A percentile compares a stretch with the other conserved stretches of the same genome.
These are phyloP conservation scores for Oryza glumipatula DNA, from an alignment of 176 grass and related monocot species.

Conservation along the genomic window DNA sequence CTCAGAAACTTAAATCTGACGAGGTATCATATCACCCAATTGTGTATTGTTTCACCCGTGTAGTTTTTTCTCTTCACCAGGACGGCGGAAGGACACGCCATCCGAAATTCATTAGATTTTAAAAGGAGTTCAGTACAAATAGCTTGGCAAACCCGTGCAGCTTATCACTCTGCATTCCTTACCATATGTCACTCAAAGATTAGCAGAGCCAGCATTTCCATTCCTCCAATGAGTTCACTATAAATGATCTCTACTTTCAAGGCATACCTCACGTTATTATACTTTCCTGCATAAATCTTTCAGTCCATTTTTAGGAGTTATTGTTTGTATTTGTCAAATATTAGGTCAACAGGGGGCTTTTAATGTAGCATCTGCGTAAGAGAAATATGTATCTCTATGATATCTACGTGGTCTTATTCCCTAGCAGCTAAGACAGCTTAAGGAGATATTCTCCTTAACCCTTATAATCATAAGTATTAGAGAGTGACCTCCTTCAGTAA, in stretches of 20 bases:
- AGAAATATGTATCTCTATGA: not conserved
- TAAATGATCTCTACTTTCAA: not conserved
- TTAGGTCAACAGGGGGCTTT: not conserved
- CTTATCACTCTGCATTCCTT: constrained; percentile 20
- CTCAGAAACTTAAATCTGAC: constrained; percentile 43
- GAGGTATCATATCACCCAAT: constrained; percentile 49
- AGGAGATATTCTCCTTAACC: not conserved
- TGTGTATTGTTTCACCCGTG: not conserved
- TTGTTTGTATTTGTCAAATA: not conserved
- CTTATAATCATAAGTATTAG: not conserved
- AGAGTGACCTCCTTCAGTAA: not conserved
- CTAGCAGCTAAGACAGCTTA: not conserved
- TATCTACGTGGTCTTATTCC: not conserved
- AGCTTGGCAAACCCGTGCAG: not conserved
- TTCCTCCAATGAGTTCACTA: not conserved
- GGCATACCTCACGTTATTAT: not conserved
- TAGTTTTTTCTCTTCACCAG: too few relatives aligned
- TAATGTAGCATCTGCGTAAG: not conserved
- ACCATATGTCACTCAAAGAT: not conserved
- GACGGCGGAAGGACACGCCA: too few relatives aligned
- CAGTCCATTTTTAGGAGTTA: not conserved
- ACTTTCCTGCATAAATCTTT: not conserved
- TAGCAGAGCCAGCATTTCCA: constrained; percentile 6
- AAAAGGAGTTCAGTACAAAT: too few relatives aligned
- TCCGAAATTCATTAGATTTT: too few relatives aligned